phyloP scores from a whole-genome alignment of 2,329 filamentous ascomycete genomes.

The Pezicula carpinea region DNA sequence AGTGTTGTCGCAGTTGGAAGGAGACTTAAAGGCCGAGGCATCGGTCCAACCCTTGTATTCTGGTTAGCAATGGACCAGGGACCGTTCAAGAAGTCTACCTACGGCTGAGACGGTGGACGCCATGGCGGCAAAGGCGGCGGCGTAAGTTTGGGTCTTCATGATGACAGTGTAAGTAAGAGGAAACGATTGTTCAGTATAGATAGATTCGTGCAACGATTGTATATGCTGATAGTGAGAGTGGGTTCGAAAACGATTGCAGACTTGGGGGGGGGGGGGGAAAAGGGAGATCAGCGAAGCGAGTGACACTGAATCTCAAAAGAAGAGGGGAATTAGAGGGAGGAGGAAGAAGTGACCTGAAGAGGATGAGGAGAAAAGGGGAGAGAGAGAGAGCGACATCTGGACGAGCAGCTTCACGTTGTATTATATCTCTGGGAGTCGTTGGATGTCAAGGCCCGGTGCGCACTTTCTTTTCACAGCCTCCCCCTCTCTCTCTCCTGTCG shows the following conservation, averaged over 20 bases:
- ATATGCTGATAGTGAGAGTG: conserved; percentile 4
- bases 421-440: conserved; percentile 20
- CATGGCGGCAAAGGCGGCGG: conserved; percentile 37
- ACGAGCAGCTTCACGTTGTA: conserved; percentile 16
- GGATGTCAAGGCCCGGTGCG: conserved; percentile 15
- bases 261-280: conserved; percentile 28
- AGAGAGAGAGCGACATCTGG: conserved; percentile 3
- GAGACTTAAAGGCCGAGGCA: conserved; percentile 56
- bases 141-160: conserved; percentile 35
- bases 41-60: conserved; percentile 40
- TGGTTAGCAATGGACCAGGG: conserved; percentile 8
- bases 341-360: conserved; percentile 21
- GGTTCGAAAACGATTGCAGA: conserved; percentile 11
- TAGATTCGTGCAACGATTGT: conserved; percentile 5
- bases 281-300: conserved; percentile 38
- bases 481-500: conserved; percentile 11
- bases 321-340: conserved; percentile 19
- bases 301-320: conserved; percentile 35
- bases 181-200: conserved; percentile 9
- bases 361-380: conserved; percentile 16
- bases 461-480: conserved; percentile 16
- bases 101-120: conserved; percentile 42
- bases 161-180: conserved; percentile 23
- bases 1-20: conserved; percentile 69
- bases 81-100: conserved; percentile 15